These are phyloP conservation scores for Boletus bicolor DNA, from an alignment of 768 basidiomycete genomes.

Conservation along the genomic window DNA sequence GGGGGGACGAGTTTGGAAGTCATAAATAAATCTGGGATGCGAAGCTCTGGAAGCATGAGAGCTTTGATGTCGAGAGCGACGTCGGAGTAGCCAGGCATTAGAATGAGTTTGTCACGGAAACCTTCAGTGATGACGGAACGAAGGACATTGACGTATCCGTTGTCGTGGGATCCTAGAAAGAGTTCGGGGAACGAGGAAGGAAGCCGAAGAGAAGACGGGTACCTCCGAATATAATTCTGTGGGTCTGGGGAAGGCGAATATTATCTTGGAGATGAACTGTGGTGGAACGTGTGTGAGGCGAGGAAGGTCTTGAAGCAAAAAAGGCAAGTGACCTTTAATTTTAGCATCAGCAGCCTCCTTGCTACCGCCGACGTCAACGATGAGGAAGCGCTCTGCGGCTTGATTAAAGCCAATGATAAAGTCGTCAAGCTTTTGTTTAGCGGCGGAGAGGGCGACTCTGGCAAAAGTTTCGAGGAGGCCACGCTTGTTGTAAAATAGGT, in stretches of 20 bases:
- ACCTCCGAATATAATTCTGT: slow-evolving; percentile 69
- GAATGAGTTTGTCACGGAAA: slow-evolving; percentile 58
- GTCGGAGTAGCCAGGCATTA: slow-evolving; percentile 61
- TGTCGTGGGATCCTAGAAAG: slow-evolving; percentile 63
- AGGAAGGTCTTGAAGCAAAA: not conserved
- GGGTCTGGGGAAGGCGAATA: slow-evolving; percentile 55
- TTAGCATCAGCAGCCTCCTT: slow-evolving; percentile 78
- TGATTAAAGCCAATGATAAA: slow-evolving; percentile 71
- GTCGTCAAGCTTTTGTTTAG: slow-evolving; percentile 51
- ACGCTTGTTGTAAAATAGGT: slow-evolving; percentile 61
- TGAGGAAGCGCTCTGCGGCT: slow-evolving; percentile 60
- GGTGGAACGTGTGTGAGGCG: slow-evolving; percentile 2
- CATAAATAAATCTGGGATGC: slow-evolving; percentile 59
- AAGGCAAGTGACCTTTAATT: slow-evolving; percentile 55
- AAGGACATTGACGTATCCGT: slow-evolving; percentile 63
- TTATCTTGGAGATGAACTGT: slow-evolving; percentile 41
- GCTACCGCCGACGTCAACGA: slow-evolving; percentile 66
- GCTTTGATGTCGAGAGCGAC: slow-evolving; percentile 57
- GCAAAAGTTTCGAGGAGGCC: slow-evolving; percentile 53
- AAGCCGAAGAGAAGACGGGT: slow-evolving; percentile 7
- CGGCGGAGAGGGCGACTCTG: slow-evolving; percentile 32
- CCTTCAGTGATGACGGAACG: slow-evolving; percentile 64
- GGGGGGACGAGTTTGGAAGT: slow-evolving; percentile 45
- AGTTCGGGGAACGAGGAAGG: not conserved
- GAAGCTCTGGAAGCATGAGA: slow-evolving; percentile 53